Evolutionary conservation across 176 grass and related monocot species (phyloP), one percentile per base, ranked within the genome.

Genomic region (Aegilops longissima): DNA sequence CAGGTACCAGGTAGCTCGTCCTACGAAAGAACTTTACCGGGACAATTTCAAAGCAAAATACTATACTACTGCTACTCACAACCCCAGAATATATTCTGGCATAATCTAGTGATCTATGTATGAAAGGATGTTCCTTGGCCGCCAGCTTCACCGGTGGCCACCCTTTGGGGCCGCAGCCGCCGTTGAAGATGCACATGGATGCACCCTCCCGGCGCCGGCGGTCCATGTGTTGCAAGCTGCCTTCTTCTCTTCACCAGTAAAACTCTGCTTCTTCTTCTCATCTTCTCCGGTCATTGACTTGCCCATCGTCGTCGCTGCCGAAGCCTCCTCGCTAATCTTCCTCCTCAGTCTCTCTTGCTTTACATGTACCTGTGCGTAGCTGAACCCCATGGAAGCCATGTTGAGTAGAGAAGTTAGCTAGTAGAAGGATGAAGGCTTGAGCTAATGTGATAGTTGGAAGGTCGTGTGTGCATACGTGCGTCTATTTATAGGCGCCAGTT

Each of bases 311-410:
- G 11, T 52, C 18, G 5, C 8, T 17, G 72, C 12, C 7, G 42
- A 24, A 29, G 42, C 30, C 40, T 77, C 12, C 21, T 76, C 8
- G 2, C 9, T 51, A 27, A 23, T 52, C 59, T 1, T 83, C 86
- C 51, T 88, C 42, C 59, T 27, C 75, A 76, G 61, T 38, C 14
- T 52, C 40, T 84, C 87, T 14, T 84, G 81, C 27, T 24, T n/a
- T 30, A 78, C 54, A 47, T 89, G 87, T 27, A 89, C 47, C 56
- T 84, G 87, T 51, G 87, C 81, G 38, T 80, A 89, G 75, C 81
- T 84, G 33, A 84, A 89, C 21, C 81, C 87, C 66, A 89, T 73
- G 54, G 81, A 89, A 13, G 75, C 25, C 81, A 84, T 89, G 62
- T 29, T 66, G 66, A 61, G 12, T 5, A 56, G 9, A 29, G 21